These are phyloP conservation scores for Heliophila coronopifolia DNA, from an alignment of 441 rosid species.

Conservation along the genomic window DNA sequence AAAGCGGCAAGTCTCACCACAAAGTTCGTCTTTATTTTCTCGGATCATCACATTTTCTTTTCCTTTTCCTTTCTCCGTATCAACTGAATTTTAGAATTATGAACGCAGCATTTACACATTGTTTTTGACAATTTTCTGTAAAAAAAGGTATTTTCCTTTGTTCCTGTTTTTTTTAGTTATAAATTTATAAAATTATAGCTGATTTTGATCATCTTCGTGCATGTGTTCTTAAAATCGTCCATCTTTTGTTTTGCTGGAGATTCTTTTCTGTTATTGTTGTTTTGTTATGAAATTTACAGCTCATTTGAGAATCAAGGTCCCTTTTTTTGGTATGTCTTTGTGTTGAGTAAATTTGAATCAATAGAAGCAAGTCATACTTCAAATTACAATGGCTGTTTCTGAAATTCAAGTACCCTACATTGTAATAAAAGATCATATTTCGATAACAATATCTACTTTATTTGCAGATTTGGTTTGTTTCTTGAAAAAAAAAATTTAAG, in stretches of 20 bases:
- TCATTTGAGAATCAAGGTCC: neutral
- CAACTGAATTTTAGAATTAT: constrained; percentile 3
- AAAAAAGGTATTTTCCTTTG: constrained; percentile 12
- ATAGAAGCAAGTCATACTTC: constrained; percentile 5
- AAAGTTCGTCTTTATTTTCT: constrained; percentile 30
- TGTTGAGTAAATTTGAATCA: neutral
- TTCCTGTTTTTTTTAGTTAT: neutral
- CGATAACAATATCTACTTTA: neutral
- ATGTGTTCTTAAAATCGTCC: neutral
- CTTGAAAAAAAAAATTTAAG: constrained; percentile 30
- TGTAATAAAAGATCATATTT: too few species aligned
- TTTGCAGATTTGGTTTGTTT: constrained; percentile 22
- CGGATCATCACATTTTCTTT: constrained; percentile 32
- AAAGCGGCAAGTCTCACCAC: constrained; percentile 32
- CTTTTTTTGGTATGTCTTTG: neutral
- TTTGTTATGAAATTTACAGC: neutral
- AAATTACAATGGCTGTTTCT: neutral
- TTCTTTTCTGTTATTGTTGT: constrained; percentile 13
- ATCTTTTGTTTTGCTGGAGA: neutral
- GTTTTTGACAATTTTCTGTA: constrained; percentile 10
- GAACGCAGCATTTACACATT: neutral
- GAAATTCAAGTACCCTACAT: neutral
- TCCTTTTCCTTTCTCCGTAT: neutral
- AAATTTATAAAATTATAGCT: neutral
- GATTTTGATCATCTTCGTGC: constrained; percentile 12